Conservation (phyloP, 2,329 filamentous ascomycete species). For the Cadophora malorum region DNA sequence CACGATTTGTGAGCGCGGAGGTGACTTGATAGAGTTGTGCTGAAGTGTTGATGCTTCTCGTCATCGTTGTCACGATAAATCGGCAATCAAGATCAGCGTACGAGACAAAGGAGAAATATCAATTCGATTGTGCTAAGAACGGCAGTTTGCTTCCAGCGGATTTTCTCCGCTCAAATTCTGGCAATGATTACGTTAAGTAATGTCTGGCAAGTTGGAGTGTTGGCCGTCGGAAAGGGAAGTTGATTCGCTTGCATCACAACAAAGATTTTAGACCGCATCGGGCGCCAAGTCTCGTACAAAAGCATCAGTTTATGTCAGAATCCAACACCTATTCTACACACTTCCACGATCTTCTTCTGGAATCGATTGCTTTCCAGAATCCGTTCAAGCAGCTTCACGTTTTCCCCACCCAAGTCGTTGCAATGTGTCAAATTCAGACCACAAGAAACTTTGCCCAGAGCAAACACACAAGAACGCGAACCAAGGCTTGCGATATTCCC, state of each 20-base stretch:
- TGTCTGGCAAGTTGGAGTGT: background rate
- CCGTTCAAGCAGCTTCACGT: background rate
- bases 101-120: background rate
- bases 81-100: background rate
- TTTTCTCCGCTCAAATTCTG: too few species aligned
- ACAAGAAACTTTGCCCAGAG: background rate
- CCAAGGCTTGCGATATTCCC: background rate
- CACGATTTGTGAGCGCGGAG: background rate
- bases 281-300: background rate
- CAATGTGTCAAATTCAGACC: background rate
- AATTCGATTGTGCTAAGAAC: background rate
- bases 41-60: background rate
- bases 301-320: background rate
- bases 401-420: background rate
- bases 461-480: background rate
- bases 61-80: background rate
- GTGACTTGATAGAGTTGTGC: background rate
- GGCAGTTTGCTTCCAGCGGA: background rate
- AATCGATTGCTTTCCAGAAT: background rate
- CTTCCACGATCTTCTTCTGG: background rate
- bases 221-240: background rate
- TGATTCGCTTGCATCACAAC: background rate
- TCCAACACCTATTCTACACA: background rate
- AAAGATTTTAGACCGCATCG: background rate
- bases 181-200: too few species aligned